phyloP scores from a whole-genome alignment of 2,329 filamentous ascomycete species.

The Colletotrichum lupini region DNA sequence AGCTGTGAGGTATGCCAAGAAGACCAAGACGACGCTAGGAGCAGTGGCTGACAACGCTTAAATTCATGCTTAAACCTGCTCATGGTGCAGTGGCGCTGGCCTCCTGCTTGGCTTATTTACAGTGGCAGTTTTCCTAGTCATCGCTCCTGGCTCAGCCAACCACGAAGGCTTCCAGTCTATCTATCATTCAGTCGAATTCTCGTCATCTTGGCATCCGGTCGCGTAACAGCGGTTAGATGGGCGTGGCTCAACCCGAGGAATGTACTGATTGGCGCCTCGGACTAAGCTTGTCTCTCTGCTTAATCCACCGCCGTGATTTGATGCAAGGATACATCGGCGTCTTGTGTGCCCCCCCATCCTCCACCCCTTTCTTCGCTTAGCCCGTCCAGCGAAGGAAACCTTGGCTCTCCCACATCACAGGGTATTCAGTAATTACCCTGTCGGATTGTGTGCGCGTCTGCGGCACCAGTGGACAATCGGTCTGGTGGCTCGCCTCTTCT shows the following conservation, averaged over 20 bases:
- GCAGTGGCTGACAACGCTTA: constrained; percentile 59
- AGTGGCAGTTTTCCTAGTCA: neutral
- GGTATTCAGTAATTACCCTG: neutral
- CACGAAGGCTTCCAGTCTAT: neutral
- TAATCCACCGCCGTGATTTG: constrained; percentile 12
- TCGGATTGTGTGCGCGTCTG: neutral
- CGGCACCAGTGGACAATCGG: too few relatives aligned
- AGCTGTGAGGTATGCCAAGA: constrained; percentile 50
- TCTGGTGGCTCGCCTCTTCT: too few relatives aligned
- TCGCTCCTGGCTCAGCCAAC: neutral
- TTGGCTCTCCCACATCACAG: neutral
- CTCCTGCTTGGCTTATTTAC: constrained; percentile 1
- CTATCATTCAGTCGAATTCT: neutral
- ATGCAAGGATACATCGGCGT: neutral
- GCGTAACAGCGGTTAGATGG: neutral
- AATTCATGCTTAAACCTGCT: constrained; percentile 60
- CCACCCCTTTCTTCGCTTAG: neutral
- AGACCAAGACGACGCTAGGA: constrained; percentile 38
- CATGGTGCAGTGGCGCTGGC: constrained; percentile 29
- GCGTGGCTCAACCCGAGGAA: neutral
- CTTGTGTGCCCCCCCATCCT: neutral
- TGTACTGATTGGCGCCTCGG: neutral
- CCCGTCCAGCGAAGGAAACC: neutral
- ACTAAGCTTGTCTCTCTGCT: constrained; percentile 23
- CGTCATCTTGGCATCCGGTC: neutral